A percentile compares a stretch with the other conserved stretches of the same genome.
phyloP scores from a whole-genome alignment of 257 asterid genomes.

The Avicennia marina region DNA sequence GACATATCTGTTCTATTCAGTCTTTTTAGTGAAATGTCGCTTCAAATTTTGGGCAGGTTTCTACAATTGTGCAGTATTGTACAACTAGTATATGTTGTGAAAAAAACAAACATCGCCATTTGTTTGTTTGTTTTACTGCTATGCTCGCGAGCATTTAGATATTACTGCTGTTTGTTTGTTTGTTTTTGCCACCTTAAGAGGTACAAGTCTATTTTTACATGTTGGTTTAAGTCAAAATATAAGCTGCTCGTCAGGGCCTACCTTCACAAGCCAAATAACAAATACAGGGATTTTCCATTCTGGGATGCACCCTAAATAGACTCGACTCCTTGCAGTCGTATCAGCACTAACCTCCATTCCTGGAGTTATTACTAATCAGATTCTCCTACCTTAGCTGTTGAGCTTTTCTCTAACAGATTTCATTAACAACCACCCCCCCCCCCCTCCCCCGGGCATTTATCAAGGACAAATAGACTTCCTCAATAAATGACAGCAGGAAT shows the following conservation, averaged over 20 bases:
- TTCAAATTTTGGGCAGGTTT: too few relatives aligned
- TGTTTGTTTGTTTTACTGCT: too few relatives aligned
- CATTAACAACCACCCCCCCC: too few relatives aligned
- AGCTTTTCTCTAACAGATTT: neutral
- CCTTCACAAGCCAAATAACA: slow-evolving; percentile 26
- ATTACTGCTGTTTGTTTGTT: too few relatives aligned
- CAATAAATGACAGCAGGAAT: slow-evolving; percentile 65
- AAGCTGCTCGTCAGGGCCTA: slow-evolving; percentile 27
- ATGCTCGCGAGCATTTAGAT: too few relatives aligned
- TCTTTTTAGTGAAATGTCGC: too few relatives aligned
- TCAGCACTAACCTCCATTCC: slow-evolving; percentile 60
- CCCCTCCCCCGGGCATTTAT: too few relatives aligned
- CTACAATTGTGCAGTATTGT: too few relatives aligned
- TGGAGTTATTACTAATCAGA: slow-evolving; percentile 48
- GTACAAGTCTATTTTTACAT: slow-evolving; percentile 29
- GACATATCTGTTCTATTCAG: too few relatives aligned
- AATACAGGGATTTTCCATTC: slow-evolving; percentile 39
- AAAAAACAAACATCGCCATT: too few relatives aligned
- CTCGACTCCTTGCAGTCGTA: slow-evolving; percentile 66
- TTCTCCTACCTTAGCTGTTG: too few relatives aligned
- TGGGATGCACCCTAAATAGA: slow-evolving; percentile 91
- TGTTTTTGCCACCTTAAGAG: slow-evolving; percentile 33
- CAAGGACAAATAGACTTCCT: slow-evolving; percentile 69
- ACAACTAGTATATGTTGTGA: too few relatives aligned
- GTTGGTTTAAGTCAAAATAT: slow-evolving; percentile 23